Conservation (phyloP, 768 basidiomycete genomes). For the Trametes meyenii region DNA sequence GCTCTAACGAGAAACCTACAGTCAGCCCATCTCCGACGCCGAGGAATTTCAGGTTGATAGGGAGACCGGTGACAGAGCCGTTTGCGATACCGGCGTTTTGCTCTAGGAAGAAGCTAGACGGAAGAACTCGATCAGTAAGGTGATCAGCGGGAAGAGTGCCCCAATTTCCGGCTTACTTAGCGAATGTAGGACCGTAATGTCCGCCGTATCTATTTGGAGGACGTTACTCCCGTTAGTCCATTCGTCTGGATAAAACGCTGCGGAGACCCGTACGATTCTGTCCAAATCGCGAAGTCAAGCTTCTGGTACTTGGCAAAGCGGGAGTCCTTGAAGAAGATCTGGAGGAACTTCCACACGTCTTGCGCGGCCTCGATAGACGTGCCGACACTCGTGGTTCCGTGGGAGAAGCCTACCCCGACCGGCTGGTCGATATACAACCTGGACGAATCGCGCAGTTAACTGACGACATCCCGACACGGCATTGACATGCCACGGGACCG, state of each 20-base stretch:
- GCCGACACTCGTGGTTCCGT: slow-evolving; percentile 51
- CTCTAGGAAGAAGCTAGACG: slow-evolving; percentile 49
- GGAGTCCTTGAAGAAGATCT: slow-evolving; percentile 60
- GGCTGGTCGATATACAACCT: slow-evolving; percentile 67
- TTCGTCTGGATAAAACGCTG: neutral
- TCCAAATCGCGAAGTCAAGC: slow-evolving; percentile 61
- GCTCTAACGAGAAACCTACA: slow-evolving; percentile 36
- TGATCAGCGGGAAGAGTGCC: neutral
- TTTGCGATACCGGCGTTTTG: slow-evolving; percentile 60
- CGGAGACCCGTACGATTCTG: slow-evolving; percentile 49
- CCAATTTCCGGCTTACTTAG: slow-evolving; percentile 27
- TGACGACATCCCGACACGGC: neutral
- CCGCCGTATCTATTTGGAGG: slow-evolving; percentile 38
- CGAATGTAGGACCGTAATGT: slow-evolving; percentile 44
- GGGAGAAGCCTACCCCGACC: slow-evolving; percentile 63
- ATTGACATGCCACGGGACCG: neutral
- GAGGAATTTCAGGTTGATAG: slow-evolving; percentile 62
- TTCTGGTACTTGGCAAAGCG: slow-evolving; percentile 51
- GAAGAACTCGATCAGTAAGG: neutral
- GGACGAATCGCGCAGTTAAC: neutral
- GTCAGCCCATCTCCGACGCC: slow-evolving; percentile 67
- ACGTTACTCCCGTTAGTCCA: slow-evolving; percentile 14
- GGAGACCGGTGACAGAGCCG: slow-evolving; percentile 47
- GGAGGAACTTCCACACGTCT: slow-evolving; percentile 65
- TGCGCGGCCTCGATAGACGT: slow-evolving; percentile 56